Percentiles rank a stretch among this genome's conserved stretches.
Conservation (phyloP, 2,329 filamentous ascomycete genomes). For the Bipolaris victoriae region DNA sequence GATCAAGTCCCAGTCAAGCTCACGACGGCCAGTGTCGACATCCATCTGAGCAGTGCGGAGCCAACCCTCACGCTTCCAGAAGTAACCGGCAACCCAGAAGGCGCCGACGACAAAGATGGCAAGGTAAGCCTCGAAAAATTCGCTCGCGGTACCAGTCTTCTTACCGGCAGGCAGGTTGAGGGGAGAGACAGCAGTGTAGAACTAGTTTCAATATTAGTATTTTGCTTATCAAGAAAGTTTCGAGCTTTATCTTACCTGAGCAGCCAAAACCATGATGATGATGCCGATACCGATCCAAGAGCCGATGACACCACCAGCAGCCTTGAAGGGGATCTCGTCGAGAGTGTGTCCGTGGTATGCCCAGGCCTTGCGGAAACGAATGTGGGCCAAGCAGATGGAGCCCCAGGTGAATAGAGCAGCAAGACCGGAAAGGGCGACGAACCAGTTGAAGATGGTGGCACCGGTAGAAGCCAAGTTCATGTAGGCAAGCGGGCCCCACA, state of each 20-base stretch:
- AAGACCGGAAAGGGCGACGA: slow-evolving; percentile 75
- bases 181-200: slow-evolving; percentile 50
- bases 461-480: slow-evolving; percentile 61
- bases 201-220: slow-evolving; percentile 33
- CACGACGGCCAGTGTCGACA: slow-evolving; percentile 68
- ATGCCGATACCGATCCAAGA: slow-evolving; percentile 50
- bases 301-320: slow-evolving; percentile 49
- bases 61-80: slow-evolving; percentile 71
- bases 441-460: slow-evolving; percentile 71
- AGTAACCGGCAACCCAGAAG: slow-evolving; percentile 58
- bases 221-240: background rate
- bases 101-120: slow-evolving; percentile 53
- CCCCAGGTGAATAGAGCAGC: slow-evolving; percentile 80
- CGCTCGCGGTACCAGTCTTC: slow-evolving; percentile 42
- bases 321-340: slow-evolving; percentile 55
- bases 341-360: slow-evolving; percentile 47
- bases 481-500: slow-evolving; percentile 76
- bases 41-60: slow-evolving; percentile 66
- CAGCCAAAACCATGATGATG: slow-evolving; percentile 48
- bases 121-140: slow-evolving; percentile 57
- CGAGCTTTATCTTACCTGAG: slow-evolving; percentile 41
- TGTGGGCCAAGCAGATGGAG: slow-evolving; percentile 87
- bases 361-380: slow-evolving; percentile 75
- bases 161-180: slow-evolving; percentile 17
- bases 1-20: slow-evolving; percentile 70